Evolutionary conservation across 345 rosid genomes (phyloP).

Genomic region (Psidium guajava): DNA sequence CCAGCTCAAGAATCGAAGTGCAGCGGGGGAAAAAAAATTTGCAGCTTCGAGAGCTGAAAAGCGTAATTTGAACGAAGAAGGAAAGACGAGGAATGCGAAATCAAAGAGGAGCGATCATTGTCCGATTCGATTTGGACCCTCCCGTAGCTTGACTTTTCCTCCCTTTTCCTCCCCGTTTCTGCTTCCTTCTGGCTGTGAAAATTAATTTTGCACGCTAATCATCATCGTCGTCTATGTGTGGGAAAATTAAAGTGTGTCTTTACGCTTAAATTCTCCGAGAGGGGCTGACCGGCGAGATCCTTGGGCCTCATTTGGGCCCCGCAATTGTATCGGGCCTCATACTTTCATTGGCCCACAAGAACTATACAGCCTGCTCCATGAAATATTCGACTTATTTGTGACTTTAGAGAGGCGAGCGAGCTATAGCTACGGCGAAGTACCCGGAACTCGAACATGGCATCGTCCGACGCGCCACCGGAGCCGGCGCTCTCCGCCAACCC

Average conservation of each 20-base stretch:
- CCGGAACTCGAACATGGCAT: not conserved
- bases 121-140: not conserved
- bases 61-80: not conserved
- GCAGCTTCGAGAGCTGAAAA: not conserved
- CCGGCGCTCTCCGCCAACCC: conserved; percentile 24
- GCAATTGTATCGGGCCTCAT: not conserved
- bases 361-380: not conserved
- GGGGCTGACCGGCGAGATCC: not conserved
- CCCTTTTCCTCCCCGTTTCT: not conserved
- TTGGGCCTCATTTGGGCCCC: not conserved
- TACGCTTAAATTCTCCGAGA: not conserved
- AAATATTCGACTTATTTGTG: not conserved
- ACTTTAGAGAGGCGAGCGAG: not conserved
- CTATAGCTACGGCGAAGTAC: not conserved
- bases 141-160: not conserved
- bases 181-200: not conserved
- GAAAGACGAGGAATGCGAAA: not conserved
- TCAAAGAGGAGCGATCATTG: not conserved
- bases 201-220: no score
- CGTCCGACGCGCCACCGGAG: conserved; percentile 3
- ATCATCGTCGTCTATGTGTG: no score
- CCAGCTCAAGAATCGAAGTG: not conserved
- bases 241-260: no score
- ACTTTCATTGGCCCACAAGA: not conserved
- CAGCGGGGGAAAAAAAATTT: not conserved